Percentiles rank a stretch among this genome's conserved stretches.
These are phyloP conservation scores for Durio zibethinus DNA, from an alignment of 345 rosid genomes.

Conservation along the genomic window DNA sequence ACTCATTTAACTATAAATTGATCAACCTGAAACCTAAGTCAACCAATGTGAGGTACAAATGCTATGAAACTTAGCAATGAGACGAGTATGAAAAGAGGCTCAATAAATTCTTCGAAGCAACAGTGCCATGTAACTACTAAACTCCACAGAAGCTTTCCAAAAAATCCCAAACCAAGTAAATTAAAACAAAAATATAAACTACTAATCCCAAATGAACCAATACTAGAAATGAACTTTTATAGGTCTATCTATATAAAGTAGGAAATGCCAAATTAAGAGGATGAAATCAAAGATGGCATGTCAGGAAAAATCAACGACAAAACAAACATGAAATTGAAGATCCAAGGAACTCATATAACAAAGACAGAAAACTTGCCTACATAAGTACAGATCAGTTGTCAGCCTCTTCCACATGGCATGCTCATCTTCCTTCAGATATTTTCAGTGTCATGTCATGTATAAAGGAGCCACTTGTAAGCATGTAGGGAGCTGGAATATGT, in stretches of 20 bases:
- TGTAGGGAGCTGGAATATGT: not conserved
- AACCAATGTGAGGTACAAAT: not conserved
- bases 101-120: not conserved
- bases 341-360: constrained; percentile 31
- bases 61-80: constrained; percentile 2
- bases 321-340: constrained; percentile 19
- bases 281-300: constrained; percentile 18
- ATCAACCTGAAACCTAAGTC: not conserved
- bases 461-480: constrained; percentile 15
- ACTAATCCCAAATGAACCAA: not conserved
- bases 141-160: not conserved
- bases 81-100: constrained; percentile 4
- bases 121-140: constrained; percentile 3
- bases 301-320: constrained; percentile 20
- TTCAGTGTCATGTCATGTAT: constrained; percentile 16
- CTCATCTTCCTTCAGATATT: constrained; percentile 25
- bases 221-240: constrained; percentile 2
- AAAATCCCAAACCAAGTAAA: not conserved
- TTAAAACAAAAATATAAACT: not conserved
- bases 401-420: constrained; percentile 30
- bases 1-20: not conserved
- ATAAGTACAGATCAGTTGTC: constrained; percentile 28
- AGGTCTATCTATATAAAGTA: constrained; percentile 6
- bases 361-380: constrained; percentile 58
- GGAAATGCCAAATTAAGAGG: constrained; percentile 10